Percentiles rank a stretch among this genome's conserved stretches.
Conservation (phyloP, 2,329 filamentous ascomycete genomes). For the Venturia carpophila region DNA sequence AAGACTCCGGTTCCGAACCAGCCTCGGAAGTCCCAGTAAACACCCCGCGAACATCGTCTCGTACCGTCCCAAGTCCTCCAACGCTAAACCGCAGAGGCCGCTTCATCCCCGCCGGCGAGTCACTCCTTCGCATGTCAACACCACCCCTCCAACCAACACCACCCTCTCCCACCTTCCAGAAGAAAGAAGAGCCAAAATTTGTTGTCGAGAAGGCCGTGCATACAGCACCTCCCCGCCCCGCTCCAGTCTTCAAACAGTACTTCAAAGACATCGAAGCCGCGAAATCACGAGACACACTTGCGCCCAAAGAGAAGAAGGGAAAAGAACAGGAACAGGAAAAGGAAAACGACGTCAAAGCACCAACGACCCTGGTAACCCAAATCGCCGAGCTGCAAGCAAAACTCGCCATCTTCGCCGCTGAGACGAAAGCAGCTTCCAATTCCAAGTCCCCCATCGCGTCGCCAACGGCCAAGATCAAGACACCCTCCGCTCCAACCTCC, state of each 20-base stretch:
- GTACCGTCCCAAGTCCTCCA: not conserved
- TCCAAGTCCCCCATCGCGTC: not conserved
- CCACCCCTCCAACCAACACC: not conserved
- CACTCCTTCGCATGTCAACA: constrained; percentile 6
- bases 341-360: not conserved
- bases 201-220: not conserved
- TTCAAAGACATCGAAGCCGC: not conserved
- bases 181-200: not conserved
- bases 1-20: not conserved
- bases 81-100: constrained; percentile 4
- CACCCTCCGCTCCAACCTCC: not conserved
- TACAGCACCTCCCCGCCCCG: not conserved
- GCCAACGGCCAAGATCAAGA: not conserved
- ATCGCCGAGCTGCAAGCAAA: not conserved
- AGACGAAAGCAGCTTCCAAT: not conserved
- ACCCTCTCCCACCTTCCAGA: not conserved
- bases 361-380: not conserved
- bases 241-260: constrained; percentile 13
- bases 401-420: not conserved
- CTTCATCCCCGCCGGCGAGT: constrained; percentile 11
- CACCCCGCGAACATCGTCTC: not conserved
- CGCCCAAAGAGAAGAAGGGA: not conserved
- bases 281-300: not conserved
- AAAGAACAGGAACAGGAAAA: not conserved
- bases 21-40: not conserved